Percentiles rank a stretch among this genome's conserved stretches.
phyloP scores from a whole-genome alignment of 2,329 filamentous ascomycete species.

The Ophiostoma tasmaniense region DNA sequence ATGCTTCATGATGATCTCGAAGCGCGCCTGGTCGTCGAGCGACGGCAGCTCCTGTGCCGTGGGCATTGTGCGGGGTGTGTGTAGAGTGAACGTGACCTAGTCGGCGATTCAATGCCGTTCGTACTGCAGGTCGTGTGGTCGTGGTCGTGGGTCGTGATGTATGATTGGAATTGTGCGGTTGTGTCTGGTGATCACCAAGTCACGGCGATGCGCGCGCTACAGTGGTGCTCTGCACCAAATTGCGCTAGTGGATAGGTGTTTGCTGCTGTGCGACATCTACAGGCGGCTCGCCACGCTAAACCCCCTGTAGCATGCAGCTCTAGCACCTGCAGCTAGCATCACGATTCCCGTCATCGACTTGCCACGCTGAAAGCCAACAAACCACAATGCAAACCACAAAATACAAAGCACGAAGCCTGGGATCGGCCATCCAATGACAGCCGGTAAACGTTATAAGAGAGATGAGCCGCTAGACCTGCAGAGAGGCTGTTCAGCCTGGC shows the following conservation, averaged over 20 bases:
- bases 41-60: slow-evolving; percentile 25
- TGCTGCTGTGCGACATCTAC: neutral
- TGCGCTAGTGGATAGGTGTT: neutral
- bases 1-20: slow-evolving; percentile 58
- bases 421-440: neutral
- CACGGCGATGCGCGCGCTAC: slow-evolving; percentile 1
- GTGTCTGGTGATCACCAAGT: neutral
- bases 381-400: neutral
- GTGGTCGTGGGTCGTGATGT: neutral
- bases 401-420: too few relatives aligned
- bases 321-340: neutral
- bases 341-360: neutral
- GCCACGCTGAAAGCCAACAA: slow-evolving; percentile 6
- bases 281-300: neutral
- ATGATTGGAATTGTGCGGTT: neutral
- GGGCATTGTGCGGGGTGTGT: slow-evolving; percentile 20
- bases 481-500: slow-evolving; percentile 10
- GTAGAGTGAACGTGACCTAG: neutral
- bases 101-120: neutral
- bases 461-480: neutral
- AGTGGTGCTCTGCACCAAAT: neutral
- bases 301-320: neutral
- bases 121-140: neutral
- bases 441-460: neutral
- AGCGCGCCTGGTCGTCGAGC: slow-evolving; percentile 38